A percentile compares a stretch with the other conserved stretches of the same genome.
Conservation (phyloP, 1,139 yeast species). For the Yarrowia galli region DNA sequence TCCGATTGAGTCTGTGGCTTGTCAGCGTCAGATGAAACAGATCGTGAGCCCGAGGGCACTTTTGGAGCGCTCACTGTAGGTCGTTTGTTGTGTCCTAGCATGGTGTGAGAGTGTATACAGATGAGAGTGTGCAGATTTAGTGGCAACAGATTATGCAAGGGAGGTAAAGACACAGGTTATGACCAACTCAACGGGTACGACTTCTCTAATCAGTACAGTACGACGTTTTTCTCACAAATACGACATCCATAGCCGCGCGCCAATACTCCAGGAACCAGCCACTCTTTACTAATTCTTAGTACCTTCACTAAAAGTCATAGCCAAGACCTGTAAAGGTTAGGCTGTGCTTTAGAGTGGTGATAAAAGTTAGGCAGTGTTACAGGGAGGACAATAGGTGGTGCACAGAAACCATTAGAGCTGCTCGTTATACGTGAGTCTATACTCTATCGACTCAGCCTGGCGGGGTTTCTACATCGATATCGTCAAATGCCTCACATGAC, state of each 20-base stretch:
- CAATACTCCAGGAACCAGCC: not conserved
- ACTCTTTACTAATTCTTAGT: not conserved
- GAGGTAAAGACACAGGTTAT: no score
- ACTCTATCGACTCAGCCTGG: no score
- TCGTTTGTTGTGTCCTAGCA: constrained; percentile 24
- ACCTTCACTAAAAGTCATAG: not conserved
- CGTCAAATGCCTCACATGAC: not conserved
- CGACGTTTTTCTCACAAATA: no score
- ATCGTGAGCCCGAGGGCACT: constrained; percentile 12
- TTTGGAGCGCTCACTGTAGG: constrained; percentile 18
- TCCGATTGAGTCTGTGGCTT: not conserved
- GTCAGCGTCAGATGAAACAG: not conserved
- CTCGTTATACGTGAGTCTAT: no score
- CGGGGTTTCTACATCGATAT: no score
- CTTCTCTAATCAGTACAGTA: no score
- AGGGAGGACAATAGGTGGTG: no score
- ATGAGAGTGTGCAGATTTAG: not conserved
- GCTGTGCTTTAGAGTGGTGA: not conserved
- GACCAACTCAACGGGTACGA: no score
- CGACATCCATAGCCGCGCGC: no score
- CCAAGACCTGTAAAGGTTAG: not conserved
- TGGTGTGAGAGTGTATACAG: not conserved
- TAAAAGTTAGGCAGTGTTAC: not conserved
- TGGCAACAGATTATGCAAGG: no score
- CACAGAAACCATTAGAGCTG: no score